A percentile compares a stretch with the other conserved stretches of the same genome.
phyloP scores from a whole-genome alignment of 805 yeast genomes.

The Osmozyma mogii region DNA sequence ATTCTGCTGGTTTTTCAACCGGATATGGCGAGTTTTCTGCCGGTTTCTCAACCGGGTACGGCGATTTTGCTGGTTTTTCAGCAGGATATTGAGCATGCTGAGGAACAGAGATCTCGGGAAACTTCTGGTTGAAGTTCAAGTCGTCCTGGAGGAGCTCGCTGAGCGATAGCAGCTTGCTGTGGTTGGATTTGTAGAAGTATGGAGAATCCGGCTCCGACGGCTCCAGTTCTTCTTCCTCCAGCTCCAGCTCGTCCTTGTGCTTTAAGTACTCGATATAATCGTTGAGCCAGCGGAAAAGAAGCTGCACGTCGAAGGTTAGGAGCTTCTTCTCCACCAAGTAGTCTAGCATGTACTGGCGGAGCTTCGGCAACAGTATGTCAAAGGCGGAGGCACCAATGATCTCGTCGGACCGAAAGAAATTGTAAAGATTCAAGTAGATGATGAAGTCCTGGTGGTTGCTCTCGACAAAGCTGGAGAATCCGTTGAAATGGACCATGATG shows the following conservation, averaged over 20 bases:
- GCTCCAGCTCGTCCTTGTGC: constrained; percentile 15
- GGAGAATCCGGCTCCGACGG: neutral
- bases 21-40: no score
- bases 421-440: constrained; percentile 34
- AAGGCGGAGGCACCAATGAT: constrained; percentile 14
- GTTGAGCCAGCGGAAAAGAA: constrained; percentile 31
- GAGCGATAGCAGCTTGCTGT: neutral
- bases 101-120: neutral
- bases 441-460: constrained; percentile 31
- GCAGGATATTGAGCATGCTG: no score
- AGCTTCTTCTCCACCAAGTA: constrained; percentile 23
- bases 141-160: neutral
- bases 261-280: constrained; percentile 31
- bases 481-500: constrained; percentile 35
- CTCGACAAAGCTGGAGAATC: constrained; percentile 33
- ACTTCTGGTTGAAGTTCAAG: neutral
- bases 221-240: neutral
- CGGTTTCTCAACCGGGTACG: no score
- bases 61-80: no score
- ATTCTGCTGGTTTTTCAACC: no score
- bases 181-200: neutral
- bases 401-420: constrained; percentile 29
- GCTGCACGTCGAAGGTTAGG: constrained; percentile 27
- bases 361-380: constrained; percentile 13
- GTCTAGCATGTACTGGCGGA: constrained; percentile 18